Evolutionary conservation across 257 asterid genomes (phyloP).

Genomic region (Penstemon barbatus): DNA sequence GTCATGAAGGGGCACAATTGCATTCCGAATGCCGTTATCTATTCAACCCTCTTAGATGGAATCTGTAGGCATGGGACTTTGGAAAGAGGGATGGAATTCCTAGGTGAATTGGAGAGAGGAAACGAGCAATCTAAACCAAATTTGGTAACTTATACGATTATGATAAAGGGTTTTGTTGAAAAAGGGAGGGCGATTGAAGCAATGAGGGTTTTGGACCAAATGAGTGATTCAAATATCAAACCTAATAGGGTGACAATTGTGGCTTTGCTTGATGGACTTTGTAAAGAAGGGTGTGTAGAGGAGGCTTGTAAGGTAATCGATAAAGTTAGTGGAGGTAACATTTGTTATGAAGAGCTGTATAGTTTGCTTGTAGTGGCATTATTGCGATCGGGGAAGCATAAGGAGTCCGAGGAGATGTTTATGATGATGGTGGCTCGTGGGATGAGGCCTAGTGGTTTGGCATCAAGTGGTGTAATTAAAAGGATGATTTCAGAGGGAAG

Average conservation of each 20-base stretch:
- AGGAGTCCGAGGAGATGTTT: constrained; percentile 58
- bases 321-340: constrained; percentile 37
- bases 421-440: constrained; percentile 63
- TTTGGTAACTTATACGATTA: constrained; percentile 65
- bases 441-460: constrained; percentile 60
- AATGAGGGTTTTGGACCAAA: constrained; percentile 50
- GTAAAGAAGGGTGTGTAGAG: constrained; percentile 54
- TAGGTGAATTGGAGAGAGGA: constrained; percentile 67
- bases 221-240: constrained; percentile 45
- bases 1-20: constrained; percentile 69
- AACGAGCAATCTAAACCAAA: constrained; percentile 53
- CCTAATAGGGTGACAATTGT: constrained; percentile 62
- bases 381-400: constrained; percentile 45
- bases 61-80: constrained; percentile 57
- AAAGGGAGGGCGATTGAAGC: constrained; percentile 62
- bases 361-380: constrained; percentile 59
- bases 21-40: constrained; percentile 57
- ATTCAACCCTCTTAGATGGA: constrained; percentile 71
- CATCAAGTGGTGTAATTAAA: constrained; percentile 50
- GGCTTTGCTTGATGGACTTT: constrained; percentile 65
- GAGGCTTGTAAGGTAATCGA: constrained; percentile 58
- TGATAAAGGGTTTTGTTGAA: constrained; percentile 61
- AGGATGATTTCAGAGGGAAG: constrained; percentile 46
- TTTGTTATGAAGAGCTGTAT: constrained; percentile 49
- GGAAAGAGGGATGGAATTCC: constrained; percentile 62